Percentiles rank a stretch among this genome's conserved stretches.
phyloP scores from a whole-genome alignment of 805 yeast species.

The Spathaspora hagerdaliae region DNA sequence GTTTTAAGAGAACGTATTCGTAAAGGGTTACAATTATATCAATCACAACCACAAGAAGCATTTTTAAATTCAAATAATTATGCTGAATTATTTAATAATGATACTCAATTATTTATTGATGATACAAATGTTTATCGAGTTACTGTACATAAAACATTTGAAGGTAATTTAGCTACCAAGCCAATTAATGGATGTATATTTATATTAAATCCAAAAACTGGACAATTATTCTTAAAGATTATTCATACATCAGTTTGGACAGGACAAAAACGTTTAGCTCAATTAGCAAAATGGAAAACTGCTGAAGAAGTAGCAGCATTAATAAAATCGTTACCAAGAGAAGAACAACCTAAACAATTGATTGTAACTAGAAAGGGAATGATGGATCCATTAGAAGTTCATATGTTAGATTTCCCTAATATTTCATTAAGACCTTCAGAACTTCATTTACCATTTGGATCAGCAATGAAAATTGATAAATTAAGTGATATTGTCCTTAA shows the following conservation, averaged over 20 bases:
- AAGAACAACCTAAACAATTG: slow-evolving; percentile 91
- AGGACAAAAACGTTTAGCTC: slow-evolving; percentile 91
- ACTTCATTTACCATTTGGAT: slow-evolving; percentile 81
- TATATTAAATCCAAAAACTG: slow-evolving; percentile 84
- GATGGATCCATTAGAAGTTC: slow-evolving; percentile 92
- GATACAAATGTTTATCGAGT: slow-evolving; percentile 94
- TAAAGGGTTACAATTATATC: slow-evolving; percentile 89
- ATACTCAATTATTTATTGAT: slow-evolving; percentile 82
- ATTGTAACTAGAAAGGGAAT: slow-evolving; percentile 88
- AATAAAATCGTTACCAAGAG: slow-evolving; percentile 81
- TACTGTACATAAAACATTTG: slow-evolving; percentile 83
- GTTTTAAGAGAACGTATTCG: slow-evolving; percentile 91
- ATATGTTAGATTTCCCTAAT: slow-evolving; percentile 94
- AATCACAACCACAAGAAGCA: slow-evolving; percentile 90
- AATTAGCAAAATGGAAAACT: slow-evolving; percentile 95
- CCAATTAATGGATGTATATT: slow-evolving; percentile 93
- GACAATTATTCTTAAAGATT: slow-evolving; percentile 82
- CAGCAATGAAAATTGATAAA: slow-evolving; percentile 79
- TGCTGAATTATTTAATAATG: slow-evolving; percentile 82
- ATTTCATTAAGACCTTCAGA: slow-evolving; percentile 87
- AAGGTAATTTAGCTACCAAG: slow-evolving; percentile 88
- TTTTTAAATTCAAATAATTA: slow-evolving; percentile 85
- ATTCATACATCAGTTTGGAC: slow-evolving; percentile 96
- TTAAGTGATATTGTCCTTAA: slow-evolving; percentile 71
- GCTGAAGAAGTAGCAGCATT: slow-evolving; percentile 96